phyloP scores from a whole-genome alignment of 805 yeast species.

The Yarrowia sp. region DNA sequence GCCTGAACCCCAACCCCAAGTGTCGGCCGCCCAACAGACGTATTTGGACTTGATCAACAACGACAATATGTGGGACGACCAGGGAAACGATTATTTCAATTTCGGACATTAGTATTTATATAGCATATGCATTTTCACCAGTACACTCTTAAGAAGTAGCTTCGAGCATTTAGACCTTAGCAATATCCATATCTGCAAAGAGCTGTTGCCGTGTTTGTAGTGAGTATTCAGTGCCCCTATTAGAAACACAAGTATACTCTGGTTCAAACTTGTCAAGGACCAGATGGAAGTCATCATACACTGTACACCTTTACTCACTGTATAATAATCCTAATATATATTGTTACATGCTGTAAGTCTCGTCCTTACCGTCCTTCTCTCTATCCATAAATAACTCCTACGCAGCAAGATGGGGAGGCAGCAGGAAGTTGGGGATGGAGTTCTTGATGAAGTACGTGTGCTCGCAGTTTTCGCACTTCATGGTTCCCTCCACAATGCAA shows the following conservation, averaged over 20 bases:
- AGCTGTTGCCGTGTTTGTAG: too few relatives aligned
- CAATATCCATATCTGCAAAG: too few relatives aligned
- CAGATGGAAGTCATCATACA: too few relatives aligned
- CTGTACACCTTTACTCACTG: not conserved
- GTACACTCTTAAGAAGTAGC: too few relatives aligned
- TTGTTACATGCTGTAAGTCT: conserved; percentile 5
- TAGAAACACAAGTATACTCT: not conserved
- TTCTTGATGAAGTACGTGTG: conserved; percentile 88
- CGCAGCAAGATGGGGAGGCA: conserved; percentile 86
- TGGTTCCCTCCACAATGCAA: conserved; percentile 79
- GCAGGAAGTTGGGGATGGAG: conserved; percentile 86
- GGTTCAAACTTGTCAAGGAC: too few relatives aligned
- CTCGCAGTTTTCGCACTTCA: conserved; percentile 82
- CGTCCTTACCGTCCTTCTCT: not conserved
- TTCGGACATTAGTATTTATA: conserved; percentile 7
- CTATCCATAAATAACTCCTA: conserved; percentile 7
- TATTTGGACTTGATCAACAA: conserved; percentile 9
- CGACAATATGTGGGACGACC: conserved; percentile 15
- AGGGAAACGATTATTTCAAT: conserved; percentile 17
- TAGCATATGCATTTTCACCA: conserved; percentile 11
- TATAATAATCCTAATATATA: not conserved
- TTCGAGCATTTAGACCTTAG: too few relatives aligned
- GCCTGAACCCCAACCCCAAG: not conserved
- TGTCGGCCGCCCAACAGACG: conserved; percentile 6
- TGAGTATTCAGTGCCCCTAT: too few relatives aligned